Evolutionary conservation across 805 yeast species (phyloP).

Genomic region (Danielozyma ontarioensis): DNA sequence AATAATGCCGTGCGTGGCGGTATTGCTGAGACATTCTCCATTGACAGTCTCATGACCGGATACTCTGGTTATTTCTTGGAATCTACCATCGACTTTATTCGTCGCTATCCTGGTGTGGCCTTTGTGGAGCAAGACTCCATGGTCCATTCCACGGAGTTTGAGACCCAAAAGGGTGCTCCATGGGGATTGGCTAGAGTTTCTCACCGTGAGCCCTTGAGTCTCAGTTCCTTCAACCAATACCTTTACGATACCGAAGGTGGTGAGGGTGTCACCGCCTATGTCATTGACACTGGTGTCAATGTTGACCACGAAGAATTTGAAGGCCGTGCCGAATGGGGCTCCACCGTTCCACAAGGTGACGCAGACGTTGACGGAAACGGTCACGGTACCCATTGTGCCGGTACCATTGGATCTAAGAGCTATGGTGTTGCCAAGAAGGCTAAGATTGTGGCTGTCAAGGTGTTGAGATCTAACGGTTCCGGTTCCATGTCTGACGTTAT

Average conservation of each 20-base stretch:
- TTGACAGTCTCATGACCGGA: constrained; percentile 60
- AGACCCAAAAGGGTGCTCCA: constrained; percentile 78
- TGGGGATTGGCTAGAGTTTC: constrained; percentile 94
- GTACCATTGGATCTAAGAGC: constrained; percentile 75
- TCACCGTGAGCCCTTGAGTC: constrained; percentile 66
- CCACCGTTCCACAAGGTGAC: constrained; percentile 69
- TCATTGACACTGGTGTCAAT: constrained; percentile 86
- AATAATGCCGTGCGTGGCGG: constrained; percentile 38
- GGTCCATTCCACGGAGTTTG: constrained; percentile 59
- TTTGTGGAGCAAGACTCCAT: constrained; percentile 72
- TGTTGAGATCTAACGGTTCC: constrained; percentile 74
- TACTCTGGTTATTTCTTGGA: constrained; percentile 83
- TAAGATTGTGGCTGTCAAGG: constrained; percentile 76
- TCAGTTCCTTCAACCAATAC: constrained; percentile 64
- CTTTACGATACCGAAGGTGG: constrained; percentile 71
- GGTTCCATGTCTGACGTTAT: constrained; percentile 82
- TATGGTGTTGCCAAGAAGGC: constrained; percentile 86
- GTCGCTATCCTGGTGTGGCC: constrained; percentile 57
- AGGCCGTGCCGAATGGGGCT: constrained; percentile 85
- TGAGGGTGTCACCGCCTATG: constrained; percentile 78
- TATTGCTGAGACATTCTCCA: constrained; percentile 54
- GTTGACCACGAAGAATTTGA: constrained; percentile 71
- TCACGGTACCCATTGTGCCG: constrained; percentile 97
- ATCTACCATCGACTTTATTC: constrained; percentile 66
- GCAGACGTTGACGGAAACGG: constrained; percentile 80